Evolutionary conservation across 305 asterid genomes (phyloP), one percentile per base, ranked within the genome.

Genomic region (Petunia hybrid): DNA sequence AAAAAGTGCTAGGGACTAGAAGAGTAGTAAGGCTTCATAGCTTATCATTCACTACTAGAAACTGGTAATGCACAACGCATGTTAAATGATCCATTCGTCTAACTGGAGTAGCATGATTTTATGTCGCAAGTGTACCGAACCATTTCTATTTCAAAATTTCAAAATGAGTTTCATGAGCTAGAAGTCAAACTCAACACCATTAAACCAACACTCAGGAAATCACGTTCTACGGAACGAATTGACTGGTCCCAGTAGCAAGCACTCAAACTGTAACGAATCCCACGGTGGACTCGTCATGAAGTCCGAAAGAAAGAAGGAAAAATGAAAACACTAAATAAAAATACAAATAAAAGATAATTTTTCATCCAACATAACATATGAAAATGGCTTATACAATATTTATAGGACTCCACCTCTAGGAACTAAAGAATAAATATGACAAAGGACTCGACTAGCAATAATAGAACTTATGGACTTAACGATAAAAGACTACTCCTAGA

Each of bases 101-200:
- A 68, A 68, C 8, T 68, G 75, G n/a, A 68, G 75, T 42, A 68
- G n/a, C 75, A 68, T 67, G 38, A 14, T 7, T 68, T 57, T 68
- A 42, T 68, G 48, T 68, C n/a, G 75, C 39, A 68, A 68, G 39
- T 42, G 56, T 68, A 38, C 56, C n/a, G 51, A 42, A 68, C 39
- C 56, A 68, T 68, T 68, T 41, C 14, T n/a, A 42, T 68, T 68
- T 12, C 39, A 41, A 68, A 12, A 35, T 41, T 68, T 0, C 76
- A 42, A 42, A 68, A 68, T 42, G 76, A 42, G 39, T 42, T 68
- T 46, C 0, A 41, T 16, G 13, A 68, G 76, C 38, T 68, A 35
- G 16, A 68, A 42, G 39, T 16, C 39, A 31, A 42, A 36, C 40
- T 67, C 7, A 22, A 22, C 31, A 22, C 31, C 31, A 22, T 41